Percentiles rank a stretch among this genome's conserved stretches.
Evolutionary conservation across 495 filamentous ascomycete genomes (phyloP).

Genomic region (Polyplosphaeria fusca): DNA sequence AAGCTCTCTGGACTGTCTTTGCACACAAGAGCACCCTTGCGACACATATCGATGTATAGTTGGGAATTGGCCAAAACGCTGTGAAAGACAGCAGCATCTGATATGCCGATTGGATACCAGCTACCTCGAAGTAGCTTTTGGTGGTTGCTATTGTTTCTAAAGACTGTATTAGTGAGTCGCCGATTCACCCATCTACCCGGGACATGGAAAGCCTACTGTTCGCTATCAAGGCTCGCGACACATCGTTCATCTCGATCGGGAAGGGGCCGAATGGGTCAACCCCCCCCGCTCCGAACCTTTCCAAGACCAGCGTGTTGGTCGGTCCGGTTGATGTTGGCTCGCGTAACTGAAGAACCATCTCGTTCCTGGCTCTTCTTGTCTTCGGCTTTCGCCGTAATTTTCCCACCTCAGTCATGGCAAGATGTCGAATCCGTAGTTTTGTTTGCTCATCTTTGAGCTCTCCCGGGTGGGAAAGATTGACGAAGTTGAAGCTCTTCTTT

Average conservation of each 20-base stretch:
- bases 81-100: conserved; percentile 1
- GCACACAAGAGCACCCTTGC: neutral
- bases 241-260: conserved; percentile 11
- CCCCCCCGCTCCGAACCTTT: neutral
- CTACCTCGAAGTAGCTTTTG: neutral
- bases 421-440: conserved; percentile 12
- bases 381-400: conserved; percentile 8
- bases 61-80: conserved; percentile 7
- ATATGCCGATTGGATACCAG: conserved; percentile 12
- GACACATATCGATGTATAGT: conserved; percentile 3
- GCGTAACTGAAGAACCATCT: conserved; percentile 19
- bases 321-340: neutral
- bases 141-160: conserved; percentile 5
- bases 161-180: neutral
- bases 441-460: conserved; percentile 14
- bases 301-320: neutral
- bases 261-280: conserved; percentile 13
- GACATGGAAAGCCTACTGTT: conserved; percentile 12
- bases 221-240: conserved; percentile 3
- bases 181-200: no score
- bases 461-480: conserved; percentile 11
- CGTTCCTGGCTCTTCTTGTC: conserved; percentile 8
- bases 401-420: conserved; percentile 19
- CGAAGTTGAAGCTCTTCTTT: conserved; percentile 9
- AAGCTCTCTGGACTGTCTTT: conserved; percentile 8